A percentile compares a stretch with the other conserved stretches of the same genome.
phyloP scores from a whole-genome alignment of 306 rosid genomes.

The Begonia fuchsioides region DNA sequence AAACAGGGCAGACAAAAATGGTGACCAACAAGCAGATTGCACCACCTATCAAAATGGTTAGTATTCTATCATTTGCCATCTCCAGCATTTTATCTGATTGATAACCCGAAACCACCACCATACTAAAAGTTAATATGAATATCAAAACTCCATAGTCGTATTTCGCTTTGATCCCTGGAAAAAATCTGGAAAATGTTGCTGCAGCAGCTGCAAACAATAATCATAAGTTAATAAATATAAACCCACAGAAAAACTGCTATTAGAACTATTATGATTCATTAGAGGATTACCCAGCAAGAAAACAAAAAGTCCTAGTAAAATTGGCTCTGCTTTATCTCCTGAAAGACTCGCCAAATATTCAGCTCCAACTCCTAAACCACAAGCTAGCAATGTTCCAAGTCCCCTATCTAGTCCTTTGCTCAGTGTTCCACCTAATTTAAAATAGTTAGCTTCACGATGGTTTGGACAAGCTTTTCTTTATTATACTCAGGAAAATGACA shows the following conservation, averaged over 20 bases:
- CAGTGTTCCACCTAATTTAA: conserved; percentile 59
- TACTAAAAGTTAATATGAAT: conserved; percentile 74
- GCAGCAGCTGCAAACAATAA: conserved; percentile 38
- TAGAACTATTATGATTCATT: background rate
- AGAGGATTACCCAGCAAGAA: conserved; percentile 44
- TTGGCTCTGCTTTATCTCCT: conserved; percentile 52
- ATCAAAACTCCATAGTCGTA: conserved; percentile 77
- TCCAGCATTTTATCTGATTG: conserved; percentile 30
- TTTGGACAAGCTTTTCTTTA: background rate
- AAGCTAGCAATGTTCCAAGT: conserved; percentile 61
- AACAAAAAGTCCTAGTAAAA: conserved; percentile 58
- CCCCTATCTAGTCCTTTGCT: conserved; percentile 68
- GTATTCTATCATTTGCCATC: conserved; percentile 54
- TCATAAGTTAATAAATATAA: background rate
- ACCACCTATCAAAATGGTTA: conserved; percentile 54
- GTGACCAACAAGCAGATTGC: conserved; percentile 53
- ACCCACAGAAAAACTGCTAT: background rate
- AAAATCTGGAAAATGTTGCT: conserved; percentile 59
- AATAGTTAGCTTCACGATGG: background rate
- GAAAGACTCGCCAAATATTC: conserved; percentile 45
- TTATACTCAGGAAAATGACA: too few species aligned
- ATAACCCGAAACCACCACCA: conserved; percentile 63
- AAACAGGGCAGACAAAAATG: conserved; percentile 52
- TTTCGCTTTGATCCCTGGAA: conserved; percentile 59
- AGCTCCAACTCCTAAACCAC: conserved; percentile 74